Evolutionary conservation across 768 basidiomycete species (phyloP), one percentile per base, ranked within the genome.

Genomic region (Auricularia cornea): DNA sequence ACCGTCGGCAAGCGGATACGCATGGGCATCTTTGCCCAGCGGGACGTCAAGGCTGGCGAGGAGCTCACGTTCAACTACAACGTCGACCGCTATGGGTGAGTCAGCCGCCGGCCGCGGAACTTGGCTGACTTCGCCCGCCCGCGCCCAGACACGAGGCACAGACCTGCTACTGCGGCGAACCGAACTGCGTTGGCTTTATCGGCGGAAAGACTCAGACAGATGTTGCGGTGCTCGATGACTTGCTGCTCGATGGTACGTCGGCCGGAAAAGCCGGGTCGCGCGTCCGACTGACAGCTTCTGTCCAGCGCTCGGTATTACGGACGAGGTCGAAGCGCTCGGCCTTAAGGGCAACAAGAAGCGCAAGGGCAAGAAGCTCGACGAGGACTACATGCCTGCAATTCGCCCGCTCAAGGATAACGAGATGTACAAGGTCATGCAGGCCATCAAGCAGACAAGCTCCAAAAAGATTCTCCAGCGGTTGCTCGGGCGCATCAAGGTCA

Each of bases 11-110:
- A 83, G 33, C 83, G 88, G 51, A 86, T 98, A 66, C 88, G 97
- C 38, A 98, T 98, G 96, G 97, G 95, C 54, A 98, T 98, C 68
- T 99, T 98, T 70, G 87, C 96, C n/a, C 93, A 88, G 69, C 82
- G 92, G 51, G 66, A 80, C 61, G 88, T 98, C 67, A 74, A 81
- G 71, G 84, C 83, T 71, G 74, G 91, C 66, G 94, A 97, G 70
- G 95, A 98, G 74, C 75, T 98, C 68, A 98, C 97, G 0, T 98
- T 98, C 80, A 98, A 99, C 75, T 99, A 99, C 73, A 99, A 99
- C 72, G 97, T 98, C 44, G 97, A 98, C 74, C 92, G 97, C 63
- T 99, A 99, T 70, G 97, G 96, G 96, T 95, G 65, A 59, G 88
- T 79, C 8, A 14, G 44, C 44, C 44, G 2, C 44, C 44, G 23